Conservation (phyloP, 805 yeast species). For the Wickerhamiella musiphila region DNA sequence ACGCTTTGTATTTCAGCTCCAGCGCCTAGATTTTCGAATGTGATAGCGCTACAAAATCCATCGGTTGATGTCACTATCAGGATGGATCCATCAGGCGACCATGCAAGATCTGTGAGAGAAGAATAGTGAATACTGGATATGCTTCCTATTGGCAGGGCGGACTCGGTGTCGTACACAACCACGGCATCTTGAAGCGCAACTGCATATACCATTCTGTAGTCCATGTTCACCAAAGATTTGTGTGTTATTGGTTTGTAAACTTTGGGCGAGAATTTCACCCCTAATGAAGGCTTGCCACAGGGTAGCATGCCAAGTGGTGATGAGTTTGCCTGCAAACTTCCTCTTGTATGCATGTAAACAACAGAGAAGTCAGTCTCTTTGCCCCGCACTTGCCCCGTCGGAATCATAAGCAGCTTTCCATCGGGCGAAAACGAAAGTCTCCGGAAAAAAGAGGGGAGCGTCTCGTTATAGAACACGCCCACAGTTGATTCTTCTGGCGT, state of each 20-base stretch:
- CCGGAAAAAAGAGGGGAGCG: slow-evolving; percentile 79
- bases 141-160: slow-evolving; percentile 47
- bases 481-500: slow-evolving; percentile 23
- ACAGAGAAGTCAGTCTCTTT: slow-evolving; percentile 30
- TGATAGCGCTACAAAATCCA: slow-evolving; percentile 68
- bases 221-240: slow-evolving; percentile 26
- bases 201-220: slow-evolving; percentile 75
- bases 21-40: slow-evolving; percentile 33
- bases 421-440: slow-evolving; percentile 78
- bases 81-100: slow-evolving; percentile 63
- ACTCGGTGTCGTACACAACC: slow-evolving; percentile 63
- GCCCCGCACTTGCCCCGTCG: slow-evolving; percentile 47
- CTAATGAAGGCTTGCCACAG: slow-evolving; percentile 65
- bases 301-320: slow-evolving; percentile 70
- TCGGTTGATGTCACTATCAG: slow-evolving; percentile 73
- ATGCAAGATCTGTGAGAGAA: slow-evolving; percentile 69
- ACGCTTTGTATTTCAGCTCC: too few species aligned
- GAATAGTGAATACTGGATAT: slow-evolving; percentile 75
- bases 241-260: slow-evolving; percentile 28
- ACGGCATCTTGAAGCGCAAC: slow-evolving; percentile 85
- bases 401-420: slow-evolving; percentile 63
- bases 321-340: slow-evolving; percentile 44
- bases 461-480: slow-evolving; percentile 44
- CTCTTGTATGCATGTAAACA: slow-evolving; percentile 62
- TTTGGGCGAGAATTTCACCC: slow-evolving; percentile 58